phyloP scores from a whole-genome alignment of 768 basidiomycete genomes.

The Termitomyces bulborhizus region DNA sequence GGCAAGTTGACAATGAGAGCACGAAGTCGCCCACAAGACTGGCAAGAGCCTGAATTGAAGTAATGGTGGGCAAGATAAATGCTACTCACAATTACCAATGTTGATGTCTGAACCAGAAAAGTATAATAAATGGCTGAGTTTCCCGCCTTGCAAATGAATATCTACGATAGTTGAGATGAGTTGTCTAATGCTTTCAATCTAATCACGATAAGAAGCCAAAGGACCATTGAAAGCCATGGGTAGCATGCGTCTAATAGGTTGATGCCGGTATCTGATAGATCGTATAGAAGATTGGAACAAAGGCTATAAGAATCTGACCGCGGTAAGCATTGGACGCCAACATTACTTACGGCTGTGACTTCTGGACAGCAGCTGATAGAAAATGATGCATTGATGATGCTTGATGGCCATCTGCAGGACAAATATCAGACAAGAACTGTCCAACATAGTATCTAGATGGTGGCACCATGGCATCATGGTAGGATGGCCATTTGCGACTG shows the following conservation, averaged over 20 bases:
- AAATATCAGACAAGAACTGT: neutral
- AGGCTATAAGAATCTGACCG: too few species aligned
- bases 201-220: neutral
- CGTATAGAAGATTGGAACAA: too few species aligned
- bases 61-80: neutral
- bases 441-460: neutral
- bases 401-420: neutral
- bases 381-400: too few species aligned
- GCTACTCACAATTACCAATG: neutral
- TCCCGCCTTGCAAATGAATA: neutral
- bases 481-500: conserved; percentile 39
- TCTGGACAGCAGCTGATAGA: too few species aligned
- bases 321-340: neutral
- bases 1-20: neutral
- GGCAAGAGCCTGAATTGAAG: neutral
- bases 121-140: neutral
- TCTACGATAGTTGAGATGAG: neutral
- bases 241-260: too few species aligned
- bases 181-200: neutral
- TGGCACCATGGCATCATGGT: conserved; percentile 26
- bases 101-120: neutral
- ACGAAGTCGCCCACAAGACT: neutral
- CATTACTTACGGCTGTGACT: neutral
- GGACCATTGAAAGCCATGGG: neutral
- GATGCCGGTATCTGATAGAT: too few species aligned